phyloP scores from a whole-genome alignment of 768 basidiomycete species.

The Auricularia auricula-judae region DNA sequence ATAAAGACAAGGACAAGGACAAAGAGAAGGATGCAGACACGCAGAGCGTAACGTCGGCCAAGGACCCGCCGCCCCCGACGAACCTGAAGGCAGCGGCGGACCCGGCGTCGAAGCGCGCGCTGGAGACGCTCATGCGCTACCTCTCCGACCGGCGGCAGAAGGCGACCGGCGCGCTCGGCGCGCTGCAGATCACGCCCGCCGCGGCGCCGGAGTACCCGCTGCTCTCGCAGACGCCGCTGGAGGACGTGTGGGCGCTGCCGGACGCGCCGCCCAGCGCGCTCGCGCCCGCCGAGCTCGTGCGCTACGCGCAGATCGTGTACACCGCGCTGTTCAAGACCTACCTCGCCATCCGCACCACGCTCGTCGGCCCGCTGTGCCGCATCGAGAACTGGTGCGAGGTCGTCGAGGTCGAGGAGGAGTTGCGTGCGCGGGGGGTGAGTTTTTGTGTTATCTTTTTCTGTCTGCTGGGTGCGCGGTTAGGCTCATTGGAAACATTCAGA shows the following conservation, averaged over 20 bases:
- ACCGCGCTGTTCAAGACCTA: conserved; percentile 93
- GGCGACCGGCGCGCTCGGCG: conserved; percentile 61
- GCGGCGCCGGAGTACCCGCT: conserved; percentile 58
- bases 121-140: conserved; percentile 84
- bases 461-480: not conserved
- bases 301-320: conserved; percentile 89
- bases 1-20: not conserved
- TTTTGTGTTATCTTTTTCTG: not conserved
- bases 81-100: not conserved
- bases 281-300: conserved; percentile 73
- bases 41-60: conserved; percentile 29
- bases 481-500: conserved; percentile 34
- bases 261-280: conserved; percentile 60
- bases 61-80: not conserved
- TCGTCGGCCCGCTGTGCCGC: conserved; percentile 81
- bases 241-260: conserved; percentile 71
- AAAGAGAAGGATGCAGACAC: conserved; percentile 50
- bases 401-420: conserved; percentile 79
- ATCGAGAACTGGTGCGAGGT: conserved; percentile 97
- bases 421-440: conserved; percentile 66
- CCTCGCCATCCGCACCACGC: conserved; percentile 63
- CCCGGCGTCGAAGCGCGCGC: conserved; percentile 31
- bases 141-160: conserved; percentile 86
- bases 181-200: conserved; percentile 54
- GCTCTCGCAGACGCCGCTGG: conserved; percentile 59